Base-by-base conservation (phyloP, 352 stramenopile genomes). In the Globisporangium parvum region DNA sequence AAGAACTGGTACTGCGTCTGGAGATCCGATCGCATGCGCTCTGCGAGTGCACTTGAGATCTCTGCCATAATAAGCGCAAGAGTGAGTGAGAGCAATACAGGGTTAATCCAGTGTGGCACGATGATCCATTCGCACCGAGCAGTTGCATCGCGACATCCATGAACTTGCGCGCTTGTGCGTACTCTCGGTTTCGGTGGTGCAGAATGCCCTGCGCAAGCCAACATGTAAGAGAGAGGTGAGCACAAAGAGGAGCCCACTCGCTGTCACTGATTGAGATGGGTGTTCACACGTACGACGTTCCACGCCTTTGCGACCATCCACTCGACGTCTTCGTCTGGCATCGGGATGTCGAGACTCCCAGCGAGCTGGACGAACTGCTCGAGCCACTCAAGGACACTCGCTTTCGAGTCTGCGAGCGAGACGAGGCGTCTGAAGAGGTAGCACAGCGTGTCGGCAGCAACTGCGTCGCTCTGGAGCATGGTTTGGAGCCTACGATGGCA, bases 251-350 rank as follows among this genome's bases (percentile, higher is more conserved):
- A n/a, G n/a, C n/a, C n/a, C n/a, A n/a, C n/a, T 17, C 5, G 26
- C 45, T n/a, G 31, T 4, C 21, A 50, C 28, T 1, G 18, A 26
- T 37, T 24, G 11, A 35, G 12, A 6, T 21, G 17, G 15, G 31
- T 3, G 39, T 20, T 0, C 53, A 1, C 17, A 72, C 66, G 41
- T 73, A 92, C 82, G 41, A 83, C 74, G 33, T 92, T 92, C 82
- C 82, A 92, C 3, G 75, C 66, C 54, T 86, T 89, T n/a, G 59
- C 66, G 24, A 87, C 63, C 37, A 92, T 79, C 80, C 82, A 92
- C 56, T 92, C 82, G 26, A 75, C 45, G 35, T 90, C 80, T 28
- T 71, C 28, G 11, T 78, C 74, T 44, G 68, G 53, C 20, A 88
- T 56, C 11, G 51, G 50, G 18, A 87, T 50, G 20, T 78, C 59